phyloP scores from a whole-genome alignment of 495 filamentous ascomycete genomes.

The Neurospora cerealis region DNA sequence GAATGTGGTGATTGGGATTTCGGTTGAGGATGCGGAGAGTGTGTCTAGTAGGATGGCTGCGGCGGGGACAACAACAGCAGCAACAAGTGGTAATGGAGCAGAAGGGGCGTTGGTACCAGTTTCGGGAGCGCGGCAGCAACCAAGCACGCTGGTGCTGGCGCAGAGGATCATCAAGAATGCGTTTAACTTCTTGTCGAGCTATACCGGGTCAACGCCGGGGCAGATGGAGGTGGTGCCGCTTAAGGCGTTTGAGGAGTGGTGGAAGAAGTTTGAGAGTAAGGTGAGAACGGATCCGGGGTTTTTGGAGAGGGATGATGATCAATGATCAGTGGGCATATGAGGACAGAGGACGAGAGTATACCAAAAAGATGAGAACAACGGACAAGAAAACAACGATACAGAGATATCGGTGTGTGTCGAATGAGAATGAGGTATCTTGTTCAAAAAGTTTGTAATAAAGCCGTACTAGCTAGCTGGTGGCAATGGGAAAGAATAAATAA shows the following conservation, averaged over 20 bases:
- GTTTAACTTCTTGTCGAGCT: conserved; percentile 94
- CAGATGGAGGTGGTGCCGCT: conserved; percentile 77
- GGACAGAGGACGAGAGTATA: neutral
- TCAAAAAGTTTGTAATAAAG: neutral
- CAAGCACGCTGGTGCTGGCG: conserved; percentile 65
- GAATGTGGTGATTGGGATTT: conserved; percentile 63
- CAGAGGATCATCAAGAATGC: conserved; percentile 91
- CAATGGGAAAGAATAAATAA: neutral
- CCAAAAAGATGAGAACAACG: neutral
- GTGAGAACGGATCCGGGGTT: conserved; percentile 81
- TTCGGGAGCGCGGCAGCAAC: conserved; percentile 11
- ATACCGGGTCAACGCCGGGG: conserved; percentile 45
- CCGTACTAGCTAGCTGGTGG: neutral
- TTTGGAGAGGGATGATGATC: conserved; percentile 60
- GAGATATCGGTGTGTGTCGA: neutral
- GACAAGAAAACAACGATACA: neutral
- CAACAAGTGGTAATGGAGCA: neutral
- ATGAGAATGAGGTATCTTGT: neutral
- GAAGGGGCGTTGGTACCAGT: conserved; percentile 17
- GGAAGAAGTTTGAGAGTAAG: conserved; percentile 88
- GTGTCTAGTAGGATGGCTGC: conserved; percentile 58
- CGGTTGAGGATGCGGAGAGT: conserved; percentile 61
- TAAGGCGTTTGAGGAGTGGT: conserved; percentile 92
- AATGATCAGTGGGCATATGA: neutral
- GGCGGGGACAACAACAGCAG: conserved; percentile 34